These are phyloP conservation scores for Coix lacrymajobi DNA, from an alignment of 176 grass and related monocot species.

Conservation along the genomic window DNA sequence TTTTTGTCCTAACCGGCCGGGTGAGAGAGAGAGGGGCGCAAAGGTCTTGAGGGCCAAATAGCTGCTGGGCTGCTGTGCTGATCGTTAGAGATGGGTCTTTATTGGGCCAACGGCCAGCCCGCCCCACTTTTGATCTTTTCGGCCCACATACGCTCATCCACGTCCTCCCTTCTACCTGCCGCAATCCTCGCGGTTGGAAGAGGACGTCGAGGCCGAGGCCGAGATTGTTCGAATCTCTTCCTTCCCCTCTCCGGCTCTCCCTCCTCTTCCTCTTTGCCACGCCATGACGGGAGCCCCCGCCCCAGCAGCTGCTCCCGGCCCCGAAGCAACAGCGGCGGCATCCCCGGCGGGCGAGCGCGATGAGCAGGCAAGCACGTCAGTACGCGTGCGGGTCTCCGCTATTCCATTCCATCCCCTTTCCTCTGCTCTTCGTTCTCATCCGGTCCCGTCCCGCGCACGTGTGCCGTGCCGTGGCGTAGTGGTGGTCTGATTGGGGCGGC, in stretches of 20 bases:
- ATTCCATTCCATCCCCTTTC: not conserved
- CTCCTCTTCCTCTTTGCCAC: slow-evolving; percentile 5
- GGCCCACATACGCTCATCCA: not conserved
- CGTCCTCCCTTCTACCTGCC: not conserved
- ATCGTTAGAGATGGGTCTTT: not conserved
- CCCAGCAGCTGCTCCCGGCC: slow-evolving; percentile 15
- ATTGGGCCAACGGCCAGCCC: not conserved
- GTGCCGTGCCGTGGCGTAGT: not conserved
- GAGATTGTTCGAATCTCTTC: slow-evolving; percentile 1
- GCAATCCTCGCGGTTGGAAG: not conserved
- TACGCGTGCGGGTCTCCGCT: slow-evolving; percentile 6
- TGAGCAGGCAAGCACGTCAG: slow-evolving; percentile 30
- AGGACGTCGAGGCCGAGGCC: not conserved
- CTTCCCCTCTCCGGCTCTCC: slow-evolving; percentile 4
- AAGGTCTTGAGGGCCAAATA: not conserved
- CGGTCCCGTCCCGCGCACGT: not conserved
- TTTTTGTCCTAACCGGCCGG: too few species aligned
- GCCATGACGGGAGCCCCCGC: slow-evolving; percentile 27
- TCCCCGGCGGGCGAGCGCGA: slow-evolving; percentile 11
- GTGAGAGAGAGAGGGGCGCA: not conserved
- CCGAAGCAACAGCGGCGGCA: slow-evolving; percentile 23
- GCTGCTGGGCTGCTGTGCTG: not conserved
- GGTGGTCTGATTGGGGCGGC: not conserved
- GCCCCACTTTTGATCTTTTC: not conserved
- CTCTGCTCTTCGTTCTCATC: not conserved